Evolutionary conservation across 495 filamentous ascomycete species (phyloP).

Genomic region (Neurospora tetrasperma): DNA sequence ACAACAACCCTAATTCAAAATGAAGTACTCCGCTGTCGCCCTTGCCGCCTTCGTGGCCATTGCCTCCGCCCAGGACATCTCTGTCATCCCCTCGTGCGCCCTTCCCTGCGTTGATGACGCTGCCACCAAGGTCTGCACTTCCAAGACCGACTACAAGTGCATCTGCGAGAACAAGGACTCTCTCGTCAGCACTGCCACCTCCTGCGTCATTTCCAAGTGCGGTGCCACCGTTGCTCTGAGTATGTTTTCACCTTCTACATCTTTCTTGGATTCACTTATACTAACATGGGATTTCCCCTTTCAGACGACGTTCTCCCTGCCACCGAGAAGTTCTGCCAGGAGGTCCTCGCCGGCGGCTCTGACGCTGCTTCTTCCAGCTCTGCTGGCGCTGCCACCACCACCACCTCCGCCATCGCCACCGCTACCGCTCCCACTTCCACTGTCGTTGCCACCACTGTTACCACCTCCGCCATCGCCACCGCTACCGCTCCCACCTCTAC

Average conservation of each 20-base stretch:
- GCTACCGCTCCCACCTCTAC: background rate
- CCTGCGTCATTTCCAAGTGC: slow-evolving; percentile 28
- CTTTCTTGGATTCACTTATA: background rate
- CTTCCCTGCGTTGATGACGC: slow-evolving; percentile 27
- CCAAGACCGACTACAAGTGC: slow-evolving; percentile 32
- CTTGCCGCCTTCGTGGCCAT: slow-evolving; percentile 25
- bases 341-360: slow-evolving; percentile 11
- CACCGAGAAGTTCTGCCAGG: slow-evolving; percentile 23
- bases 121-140: slow-evolving; percentile 24
- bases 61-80: slow-evolving; percentile 27
- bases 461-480: background rate
- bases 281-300: background rate
- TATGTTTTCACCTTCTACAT: slow-evolving; percentile 3
- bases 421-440: background rate
- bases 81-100: slow-evolving; percentile 31
- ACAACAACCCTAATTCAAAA: slow-evolving; percentile 15
- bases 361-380: slow-evolving; percentile 1
- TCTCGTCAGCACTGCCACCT: slow-evolving; percentile 23
- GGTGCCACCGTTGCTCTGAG: slow-evolving; percentile 23
- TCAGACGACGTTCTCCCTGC: slow-evolving; percentile 31
- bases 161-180: slow-evolving; percentile 29
- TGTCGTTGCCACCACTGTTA: slow-evolving; percentile 1
- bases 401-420: background rate
- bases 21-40: slow-evolving; percentile 30
- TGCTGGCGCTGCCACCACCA: background rate